Evolutionary conservation across 2,329 filamentous ascomycete species (phyloP), one percentile per base, ranked within the genome.

Genomic region (Fusarium nanum): DNA sequence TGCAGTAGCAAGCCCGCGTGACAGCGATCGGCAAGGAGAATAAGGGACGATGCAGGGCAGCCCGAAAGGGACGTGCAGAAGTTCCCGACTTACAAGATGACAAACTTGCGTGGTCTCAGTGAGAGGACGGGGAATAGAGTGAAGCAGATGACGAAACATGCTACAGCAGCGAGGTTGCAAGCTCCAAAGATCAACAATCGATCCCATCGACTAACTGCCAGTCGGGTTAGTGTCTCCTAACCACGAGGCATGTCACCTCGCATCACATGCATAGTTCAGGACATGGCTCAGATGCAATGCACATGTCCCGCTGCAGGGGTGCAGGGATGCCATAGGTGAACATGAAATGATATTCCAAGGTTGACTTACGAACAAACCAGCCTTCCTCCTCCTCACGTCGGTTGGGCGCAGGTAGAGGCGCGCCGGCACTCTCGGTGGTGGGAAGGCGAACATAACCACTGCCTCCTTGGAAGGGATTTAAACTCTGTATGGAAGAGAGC

Each of bases 161-260:
- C 93, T 71, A 93, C 86, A 70, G 96, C 94, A 67, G 92, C 94
- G 75, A 97, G 81, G 82, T 97, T 97, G 84, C 95, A 97, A 77
- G 91, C 93, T 71, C 88, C 91, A 82, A 99, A 99, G 76, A 98
- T 88, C 79, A 99, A 86, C 78, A 98, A 84, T 61, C 95, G 92
- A 83, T 99, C 96, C 96, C 95, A 98, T 83, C 95, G 89, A 83
- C 93, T 97, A 84, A 99, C 96, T 98, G 82, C 78, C 76, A 76
- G 67, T 60, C 57, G 69, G 65, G 79, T 81, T 79, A 81, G 79
- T 72, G 67, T 68, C 62, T 75, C 57, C 77, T 77, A 76, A 76
- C 75, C 76, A 78, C 81, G 78, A 83, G 80, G 83, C 79, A 82
- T 76, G 75, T 78, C 79, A 75, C 76, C 63, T 70, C 37, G 74